These are phyloP conservation scores for Neurospora terricola DNA, from an alignment of 495 filamentous ascomycete species.

Conservation along the genomic window DNA sequence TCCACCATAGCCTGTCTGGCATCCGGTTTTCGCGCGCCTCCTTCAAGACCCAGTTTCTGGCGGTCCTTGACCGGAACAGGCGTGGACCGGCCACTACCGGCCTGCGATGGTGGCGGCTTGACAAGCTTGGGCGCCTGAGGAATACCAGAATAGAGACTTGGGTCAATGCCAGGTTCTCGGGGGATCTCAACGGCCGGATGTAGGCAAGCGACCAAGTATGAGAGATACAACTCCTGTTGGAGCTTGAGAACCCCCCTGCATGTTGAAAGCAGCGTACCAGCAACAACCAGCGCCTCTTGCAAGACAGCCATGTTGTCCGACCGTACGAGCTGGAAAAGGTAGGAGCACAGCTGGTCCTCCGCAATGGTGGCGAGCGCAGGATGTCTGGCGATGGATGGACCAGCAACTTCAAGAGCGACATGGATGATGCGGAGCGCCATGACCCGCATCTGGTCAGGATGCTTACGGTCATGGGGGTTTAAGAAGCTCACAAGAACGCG, in stretches of 20 bases:
- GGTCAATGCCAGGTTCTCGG: constrained; percentile 79
- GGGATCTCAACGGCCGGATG: constrained; percentile 91
- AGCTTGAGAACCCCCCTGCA: constrained; percentile 89
- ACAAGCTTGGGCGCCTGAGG: constrained; percentile 81
- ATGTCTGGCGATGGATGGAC: constrained; percentile 90
- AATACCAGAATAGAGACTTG: constrained; percentile 84
- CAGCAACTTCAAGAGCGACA: constrained; percentile 92
- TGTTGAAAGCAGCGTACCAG: constrained; percentile 81
- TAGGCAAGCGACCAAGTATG: constrained; percentile 87
- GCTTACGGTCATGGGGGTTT: constrained; percentile 83
- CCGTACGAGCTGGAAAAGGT: constrained; percentile 92
- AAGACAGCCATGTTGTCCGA: constrained; percentile 93
- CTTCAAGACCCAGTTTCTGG: constrained; percentile 88
- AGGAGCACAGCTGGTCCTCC: constrained; percentile 86
- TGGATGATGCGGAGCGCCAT: constrained; percentile 97
- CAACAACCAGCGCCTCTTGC: constrained; percentile 82
- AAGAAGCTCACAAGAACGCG: constrained; percentile 89
- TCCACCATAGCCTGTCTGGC: constrained; percentile 98
- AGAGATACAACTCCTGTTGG: constrained; percentile 93
- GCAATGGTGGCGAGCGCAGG: constrained; percentile 80
- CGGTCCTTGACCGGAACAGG: constrained; percentile 90
- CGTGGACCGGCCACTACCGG: constrained; percentile 74
- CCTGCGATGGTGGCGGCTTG: constrained; percentile 69
- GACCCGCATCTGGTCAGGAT: constrained; percentile 89
- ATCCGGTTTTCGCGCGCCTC: constrained; percentile 82